Evolutionary conservation across 2,329 filamentous ascomycete genomes (phyloP).

Genomic region (Phoma sp.): DNA sequence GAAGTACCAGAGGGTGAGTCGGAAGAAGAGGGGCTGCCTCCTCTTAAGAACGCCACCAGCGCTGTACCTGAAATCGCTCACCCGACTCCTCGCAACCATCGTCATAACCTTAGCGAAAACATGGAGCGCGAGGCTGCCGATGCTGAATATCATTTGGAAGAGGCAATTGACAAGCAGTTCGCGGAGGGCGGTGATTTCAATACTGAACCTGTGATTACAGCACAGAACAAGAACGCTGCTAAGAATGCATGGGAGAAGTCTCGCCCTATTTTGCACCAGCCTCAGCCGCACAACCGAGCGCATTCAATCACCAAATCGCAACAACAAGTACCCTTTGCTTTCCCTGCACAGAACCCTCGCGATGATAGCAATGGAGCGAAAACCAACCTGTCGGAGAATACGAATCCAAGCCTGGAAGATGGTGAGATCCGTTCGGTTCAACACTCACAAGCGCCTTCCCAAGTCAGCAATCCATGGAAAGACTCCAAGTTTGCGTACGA

Average conservation of each 20-base stretch:
- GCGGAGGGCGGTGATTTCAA: slow-evolving; percentile 75
- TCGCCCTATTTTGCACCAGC: slow-evolving; percentile 66
- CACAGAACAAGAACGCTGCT: slow-evolving; percentile 34
- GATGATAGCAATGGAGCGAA: slow-evolving; percentile 49
- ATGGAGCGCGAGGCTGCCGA: slow-evolving; percentile 86
- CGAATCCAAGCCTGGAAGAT: slow-evolving; percentile 48
- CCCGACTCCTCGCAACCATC: slow-evolving; percentile 65
- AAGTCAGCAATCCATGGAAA: slow-evolving; percentile 46
- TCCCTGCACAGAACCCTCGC: slow-evolving; percentile 37
- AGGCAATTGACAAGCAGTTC: slow-evolving; percentile 77
- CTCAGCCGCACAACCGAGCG: slow-evolving; percentile 74
- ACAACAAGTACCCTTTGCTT: slow-evolving; percentile 40
- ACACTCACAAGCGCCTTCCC: slow-evolving; percentile 46
- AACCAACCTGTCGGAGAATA: slow-evolving; percentile 49
- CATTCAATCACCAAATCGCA: slow-evolving; percentile 74
- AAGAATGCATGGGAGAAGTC: slow-evolving; percentile 43
- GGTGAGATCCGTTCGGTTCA: slow-evolving; percentile 38
- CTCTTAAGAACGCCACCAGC: slow-evolving; percentile 47
- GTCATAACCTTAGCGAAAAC: slow-evolving; percentile 76
- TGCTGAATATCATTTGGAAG: slow-evolving; percentile 82
- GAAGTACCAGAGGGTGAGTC: slow-evolving; percentile 78
- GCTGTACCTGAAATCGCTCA: slow-evolving; percentile 61
- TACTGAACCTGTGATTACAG: slow-evolving; percentile 54
- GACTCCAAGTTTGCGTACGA: slow-evolving; percentile 44
- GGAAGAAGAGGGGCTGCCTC: slow-evolving; percentile 55